Percentiles rank a stretch among this genome's conserved stretches.
Conservation (phyloP, 2,329 filamentous ascomycete species). For the Fusarium dimerum region DNA sequence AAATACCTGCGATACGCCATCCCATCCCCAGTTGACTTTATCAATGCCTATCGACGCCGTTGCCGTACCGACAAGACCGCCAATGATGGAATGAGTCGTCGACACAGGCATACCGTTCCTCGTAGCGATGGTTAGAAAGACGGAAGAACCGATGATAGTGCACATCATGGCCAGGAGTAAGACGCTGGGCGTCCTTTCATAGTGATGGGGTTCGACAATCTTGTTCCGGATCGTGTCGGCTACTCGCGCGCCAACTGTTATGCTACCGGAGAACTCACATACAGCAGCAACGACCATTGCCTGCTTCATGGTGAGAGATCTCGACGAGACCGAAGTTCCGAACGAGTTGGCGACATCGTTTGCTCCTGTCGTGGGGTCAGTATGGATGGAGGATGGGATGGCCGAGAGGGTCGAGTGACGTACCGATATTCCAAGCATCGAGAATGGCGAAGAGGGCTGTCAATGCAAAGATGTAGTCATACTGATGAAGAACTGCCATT, state of each 20-base stretch:
- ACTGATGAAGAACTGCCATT: conserved; percentile 46
- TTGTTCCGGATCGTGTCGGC: conserved; percentile 62
- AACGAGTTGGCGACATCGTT: conserved; percentile 77
- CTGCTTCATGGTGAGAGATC: conserved; percentile 63
- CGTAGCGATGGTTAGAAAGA: conserved; percentile 55
- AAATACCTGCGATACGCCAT: conserved; percentile 41
- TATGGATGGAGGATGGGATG: no score
- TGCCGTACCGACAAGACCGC: conserved; percentile 39
- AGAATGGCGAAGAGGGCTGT: conserved; percentile 58
- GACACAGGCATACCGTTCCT: conserved; percentile 53
- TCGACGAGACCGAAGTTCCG: conserved; percentile 70
- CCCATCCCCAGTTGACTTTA: conserved; percentile 40
- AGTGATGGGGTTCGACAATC: conserved; percentile 47
- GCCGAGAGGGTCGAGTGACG: conserved; percentile 2
- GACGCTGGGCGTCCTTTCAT: conserved; percentile 57
- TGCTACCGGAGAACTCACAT: conserved; percentile 62
- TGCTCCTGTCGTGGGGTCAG: conserved; percentile 38
- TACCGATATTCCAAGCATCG: conserved; percentile 62
- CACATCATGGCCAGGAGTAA: conserved; percentile 57
- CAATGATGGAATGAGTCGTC: conserved; percentile 55
- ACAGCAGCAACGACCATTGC: conserved; percentile 59
- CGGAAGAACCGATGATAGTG: conserved; percentile 50
- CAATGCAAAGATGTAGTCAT: conserved; percentile 58
- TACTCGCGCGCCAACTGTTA: conserved; percentile 61
- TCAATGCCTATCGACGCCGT: conserved; percentile 37